Base-by-base conservation (phyloP, 1,284 basidiomycete genomes). In the Heterobasidion annosum region DNA sequence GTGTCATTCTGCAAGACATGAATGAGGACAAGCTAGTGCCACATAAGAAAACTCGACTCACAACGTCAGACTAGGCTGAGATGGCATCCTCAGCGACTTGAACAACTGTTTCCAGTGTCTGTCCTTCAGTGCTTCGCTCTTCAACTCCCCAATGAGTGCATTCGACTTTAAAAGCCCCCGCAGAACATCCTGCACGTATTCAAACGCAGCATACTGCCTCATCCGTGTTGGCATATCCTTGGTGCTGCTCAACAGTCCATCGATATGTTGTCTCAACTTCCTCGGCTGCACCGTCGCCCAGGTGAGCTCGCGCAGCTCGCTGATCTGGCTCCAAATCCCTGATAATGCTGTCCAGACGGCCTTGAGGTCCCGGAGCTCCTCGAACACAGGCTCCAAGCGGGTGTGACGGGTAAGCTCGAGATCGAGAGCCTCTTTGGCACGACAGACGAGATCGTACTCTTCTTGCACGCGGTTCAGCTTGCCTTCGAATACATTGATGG, bases 151-250 rank as follows among this genome's bases (percentile, higher is more conserved):
- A 34, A 99, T 79, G 59, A 98, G 76, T 1, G 85, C 69, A 67
- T 98, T 98, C 52, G 91, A 87, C 74, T 98, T 98, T 62, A 98
- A 79, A 37, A 96, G 75, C 6, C 84, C 83, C 50, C 88, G 82
- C 55, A 99, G 77, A 16, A 88, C 79, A 50, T 99, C 96, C 65
- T 98, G 96, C 2, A 99, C 93, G 67, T 93, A 96, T 74, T 99
- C 97, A 65, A 98, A 99, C 0, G 97, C 97, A 8, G 94, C 92
- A 67, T 99, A 99, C 68, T 99, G 97, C 57, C 97, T 83, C 97
- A 99, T 99, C 55, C 95, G 82, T 50, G 92, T 97, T 0, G 97
- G 97, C 95, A 99, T 96, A 52, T 98, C 96, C 70, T 95, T 94
- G 16, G 95, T 98, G 34, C 92, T 93, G 32, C 81, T 79, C 52